Conservation (phyloP, 108 stramenopile genomes). For the Chaetoceros muelleri region DNA sequence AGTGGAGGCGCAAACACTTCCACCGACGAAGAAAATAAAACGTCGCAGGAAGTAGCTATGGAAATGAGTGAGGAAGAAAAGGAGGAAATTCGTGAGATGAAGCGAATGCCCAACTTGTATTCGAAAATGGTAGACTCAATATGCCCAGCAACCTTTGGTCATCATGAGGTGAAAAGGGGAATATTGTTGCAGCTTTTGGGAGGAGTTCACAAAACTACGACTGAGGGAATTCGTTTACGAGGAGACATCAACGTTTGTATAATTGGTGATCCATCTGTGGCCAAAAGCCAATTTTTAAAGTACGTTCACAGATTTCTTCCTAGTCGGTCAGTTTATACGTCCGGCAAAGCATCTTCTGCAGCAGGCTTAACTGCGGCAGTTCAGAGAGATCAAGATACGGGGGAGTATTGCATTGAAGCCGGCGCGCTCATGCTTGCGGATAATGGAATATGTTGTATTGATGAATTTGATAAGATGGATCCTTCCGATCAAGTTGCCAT, state of each 20-base stretch:
- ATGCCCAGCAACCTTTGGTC: constrained; percentile 93
- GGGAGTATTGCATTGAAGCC: constrained; percentile 97
- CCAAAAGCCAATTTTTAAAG: constrained; percentile 96
- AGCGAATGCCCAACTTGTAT: constrained; percentile 48
- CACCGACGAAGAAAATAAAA: constrained; percentile 44
- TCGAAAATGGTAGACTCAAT: constrained; percentile 78
- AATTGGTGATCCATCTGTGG: constrained; percentile 98
- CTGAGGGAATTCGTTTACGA: constrained; percentile 93
- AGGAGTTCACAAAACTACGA: constrained; percentile 94
- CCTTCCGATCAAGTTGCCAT: constrained; percentile 93
- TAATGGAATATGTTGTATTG: constrained; percentile 99
- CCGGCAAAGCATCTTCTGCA: constrained; percentile 94
- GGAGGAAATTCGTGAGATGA: constrained; percentile 78
- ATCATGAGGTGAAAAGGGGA: constrained; percentile 92
- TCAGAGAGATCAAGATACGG: constrained; percentile 93
- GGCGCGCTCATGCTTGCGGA: constrained; percentile 99
- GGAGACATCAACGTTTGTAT: constrained; percentile 98
- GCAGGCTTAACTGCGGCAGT: constrained; percentile 99
- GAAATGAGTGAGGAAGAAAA: constrained; percentile 83
- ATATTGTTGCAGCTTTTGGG: constrained; percentile 92
- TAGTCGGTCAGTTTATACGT: constrained; percentile 89
- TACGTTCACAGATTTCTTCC: constrained; percentile 93
- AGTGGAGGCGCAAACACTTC: constrained; percentile 15
- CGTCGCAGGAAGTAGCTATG: constrained; percentile 67
- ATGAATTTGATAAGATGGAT: constrained; percentile 97